These are phyloP conservation scores for slime mould (Dictyostelium discoideum) DNA, from an alignment of 78 protist species.

Conservation along the genomic window DNA sequence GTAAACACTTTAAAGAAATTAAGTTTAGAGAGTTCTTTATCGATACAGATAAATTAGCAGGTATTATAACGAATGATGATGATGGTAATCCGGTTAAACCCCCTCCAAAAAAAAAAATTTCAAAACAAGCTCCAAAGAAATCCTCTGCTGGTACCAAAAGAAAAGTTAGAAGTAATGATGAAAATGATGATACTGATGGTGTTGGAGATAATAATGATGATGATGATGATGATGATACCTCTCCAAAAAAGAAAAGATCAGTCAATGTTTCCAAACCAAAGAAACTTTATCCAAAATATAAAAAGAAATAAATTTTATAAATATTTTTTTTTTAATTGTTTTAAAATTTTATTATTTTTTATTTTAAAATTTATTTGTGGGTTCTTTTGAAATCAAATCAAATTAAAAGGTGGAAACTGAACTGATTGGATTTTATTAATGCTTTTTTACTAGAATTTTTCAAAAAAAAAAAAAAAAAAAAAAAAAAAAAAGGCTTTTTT, in stretches of 20 bases:
- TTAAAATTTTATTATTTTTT: no score
- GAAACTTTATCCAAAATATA: neutral
- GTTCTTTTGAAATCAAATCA: no score
- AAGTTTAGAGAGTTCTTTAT: conserved; percentile 22
- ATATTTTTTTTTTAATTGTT: neutral
- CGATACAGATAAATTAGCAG: neutral
- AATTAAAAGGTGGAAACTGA: no score
- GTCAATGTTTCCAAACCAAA: neutral
- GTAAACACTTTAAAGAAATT: conserved; percentile 29
- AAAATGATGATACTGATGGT: neutral
- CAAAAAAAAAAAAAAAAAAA: no score
- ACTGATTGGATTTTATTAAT: no score
- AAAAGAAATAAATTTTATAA: neutral
- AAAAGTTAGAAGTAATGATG: neutral
- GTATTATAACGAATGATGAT: neutral
- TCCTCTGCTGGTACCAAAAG: neutral
- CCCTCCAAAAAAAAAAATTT: neutral
- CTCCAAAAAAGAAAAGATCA: neutral
- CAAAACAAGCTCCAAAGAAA: neutral
- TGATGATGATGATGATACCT: neutral
- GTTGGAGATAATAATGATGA: neutral
- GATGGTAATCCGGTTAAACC: neutral
- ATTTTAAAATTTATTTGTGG: no score
- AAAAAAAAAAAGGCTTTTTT: no score
- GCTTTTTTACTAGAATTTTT: no score